These are phyloP conservation scores for Pseudogymnoascus sp. DNA, from an alignment of 2,329 filamentous ascomycete species.

Conservation along the genomic window DNA sequence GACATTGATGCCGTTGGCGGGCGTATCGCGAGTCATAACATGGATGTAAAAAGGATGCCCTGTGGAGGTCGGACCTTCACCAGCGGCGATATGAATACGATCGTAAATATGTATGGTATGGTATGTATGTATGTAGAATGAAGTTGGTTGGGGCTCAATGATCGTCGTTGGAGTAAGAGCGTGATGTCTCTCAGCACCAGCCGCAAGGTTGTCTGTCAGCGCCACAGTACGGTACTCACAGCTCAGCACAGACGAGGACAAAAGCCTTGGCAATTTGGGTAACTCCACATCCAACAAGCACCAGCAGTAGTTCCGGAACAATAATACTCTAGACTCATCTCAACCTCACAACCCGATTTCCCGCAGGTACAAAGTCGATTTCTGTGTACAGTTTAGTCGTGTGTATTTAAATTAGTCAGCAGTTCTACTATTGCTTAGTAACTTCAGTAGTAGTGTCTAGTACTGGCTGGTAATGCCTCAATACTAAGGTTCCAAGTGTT, in stretches of 20 bases:
- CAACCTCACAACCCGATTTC: neutral
- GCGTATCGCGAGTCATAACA: conserved; percentile 44
- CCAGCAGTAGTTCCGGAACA: neutral
- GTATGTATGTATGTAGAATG: neutral
- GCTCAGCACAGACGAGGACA: neutral
- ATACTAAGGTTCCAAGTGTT: neutral
- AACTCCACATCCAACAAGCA: neutral
- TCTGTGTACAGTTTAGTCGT: neutral
- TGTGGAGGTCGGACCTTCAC: conserved; percentile 1
- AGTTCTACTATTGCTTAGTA: neutral
- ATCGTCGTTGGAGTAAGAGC: conserved; percentile 1
- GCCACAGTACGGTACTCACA: neutral
- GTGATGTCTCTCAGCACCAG: neutral
- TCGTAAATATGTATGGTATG: neutral
- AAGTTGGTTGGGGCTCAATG: neutral
- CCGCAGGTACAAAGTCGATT: neutral
- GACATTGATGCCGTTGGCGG: conserved; percentile 11
- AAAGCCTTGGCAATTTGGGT: neutral
- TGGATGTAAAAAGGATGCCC: conserved; percentile 18
- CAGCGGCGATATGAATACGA: neutral
- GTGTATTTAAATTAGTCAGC: neutral
- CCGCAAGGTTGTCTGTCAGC: neutral
- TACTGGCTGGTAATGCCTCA: neutral
- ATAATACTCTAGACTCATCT: neutral
- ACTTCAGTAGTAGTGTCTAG: neutral